Percentiles rank a stretch among this genome's conserved stretches.
Evolutionary conservation across 78 protist species (phyloP).

Genomic region (Diacronema lutheri): DNA sequence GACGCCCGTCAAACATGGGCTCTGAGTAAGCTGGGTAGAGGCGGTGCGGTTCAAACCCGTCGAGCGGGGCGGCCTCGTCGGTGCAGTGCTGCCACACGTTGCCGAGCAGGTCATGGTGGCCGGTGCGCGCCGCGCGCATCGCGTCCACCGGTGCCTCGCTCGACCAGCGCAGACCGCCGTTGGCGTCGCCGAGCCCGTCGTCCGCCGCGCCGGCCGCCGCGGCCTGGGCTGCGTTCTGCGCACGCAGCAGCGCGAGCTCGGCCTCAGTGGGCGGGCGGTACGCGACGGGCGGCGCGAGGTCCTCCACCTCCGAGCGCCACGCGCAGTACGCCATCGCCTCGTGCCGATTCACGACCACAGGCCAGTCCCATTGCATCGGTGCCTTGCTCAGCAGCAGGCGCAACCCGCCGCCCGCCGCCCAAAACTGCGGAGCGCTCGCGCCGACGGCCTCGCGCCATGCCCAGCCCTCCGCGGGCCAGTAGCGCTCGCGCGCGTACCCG

Average conservation of each 20-base stretch:
- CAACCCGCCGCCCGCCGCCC: conserved; percentile 29
- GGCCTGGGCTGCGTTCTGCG: background rate
- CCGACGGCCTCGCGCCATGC: conserved; percentile 40
- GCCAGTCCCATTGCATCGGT: conserved; percentile 60
- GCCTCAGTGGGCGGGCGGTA: conserved; percentile 56
- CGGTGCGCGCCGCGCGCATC: background rate
- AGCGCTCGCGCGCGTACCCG: conserved; percentile 19
- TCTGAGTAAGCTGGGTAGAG: conserved; percentile 64
- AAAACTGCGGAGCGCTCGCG: conserved; percentile 44
- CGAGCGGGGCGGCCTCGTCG: conserved; percentile 39
- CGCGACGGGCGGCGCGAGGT: background rate
- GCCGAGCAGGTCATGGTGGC: conserved; percentile 52
- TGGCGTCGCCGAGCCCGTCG: background rate
- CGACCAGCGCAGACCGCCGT: background rate
- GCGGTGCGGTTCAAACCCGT: conserved; percentile 41
- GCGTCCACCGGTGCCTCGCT: background rate
- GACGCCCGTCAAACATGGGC: conserved; percentile 61
- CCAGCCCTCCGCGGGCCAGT: conserved; percentile 57
- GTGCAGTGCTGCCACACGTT: conserved; percentile 57
- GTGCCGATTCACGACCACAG: conserved; percentile 62
- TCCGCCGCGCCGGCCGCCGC: background rate
- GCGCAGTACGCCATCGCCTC: conserved; percentile 63
- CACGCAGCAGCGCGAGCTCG: conserved; percentile 32
- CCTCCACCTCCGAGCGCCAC: conserved; percentile 24
- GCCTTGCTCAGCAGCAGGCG: conserved; percentile 34